Base-by-base conservation (phyloP, 2,329 filamentous ascomycete species). In the Lasiodiplodia gonubiensis region DNA sequence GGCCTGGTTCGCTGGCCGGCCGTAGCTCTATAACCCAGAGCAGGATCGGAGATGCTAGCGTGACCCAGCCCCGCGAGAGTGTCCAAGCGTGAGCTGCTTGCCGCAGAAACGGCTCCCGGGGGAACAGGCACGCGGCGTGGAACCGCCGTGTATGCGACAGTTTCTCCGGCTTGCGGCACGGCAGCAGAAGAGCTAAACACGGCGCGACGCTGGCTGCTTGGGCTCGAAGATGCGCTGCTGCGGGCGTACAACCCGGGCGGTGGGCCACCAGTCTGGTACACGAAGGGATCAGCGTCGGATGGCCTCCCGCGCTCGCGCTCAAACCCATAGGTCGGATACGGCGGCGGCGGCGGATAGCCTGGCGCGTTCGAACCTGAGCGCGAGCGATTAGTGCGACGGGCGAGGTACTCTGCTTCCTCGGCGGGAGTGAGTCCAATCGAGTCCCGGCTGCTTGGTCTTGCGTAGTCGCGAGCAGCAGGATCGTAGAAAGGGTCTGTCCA, bases 61-160 rank as follows among this genome's bases (percentile, higher is more conserved):
- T n/a, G 59, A 3, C 49, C 61, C 33, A 64, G 49, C 12, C 61
- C 49, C 21, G 49, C 49, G 7, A 37, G 30, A 23, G 16, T 23
- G 12, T 4, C 18, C 14, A 39, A 25, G 25, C 48, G 61, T 25
- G 61, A 59, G 6, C 53, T 37, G 42, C 54, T 46, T 35, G 37
- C 65, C 30, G 65, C 48, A 42, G 48, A 39, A 25, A 37, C 35
- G 10, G 65, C 54, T 33, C 54, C 11, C 65, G 46, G 14, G 14
- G 77, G 73, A 16, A 76, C 74, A 27, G 78, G 78, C n/a, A 79
- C 74, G 49, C 77, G 76, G 35, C 78, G 76, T 30, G 77, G 75
- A 67, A 79, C 72, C 7, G 72, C 68, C 18, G 71, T 72, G 49
- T 75, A 76, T 25, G 71, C 70, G 48, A 70, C 69, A 53, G 76